Conservation (phyloP, 345 rosid genomes). For the Hibiscus trionum region DNA sequence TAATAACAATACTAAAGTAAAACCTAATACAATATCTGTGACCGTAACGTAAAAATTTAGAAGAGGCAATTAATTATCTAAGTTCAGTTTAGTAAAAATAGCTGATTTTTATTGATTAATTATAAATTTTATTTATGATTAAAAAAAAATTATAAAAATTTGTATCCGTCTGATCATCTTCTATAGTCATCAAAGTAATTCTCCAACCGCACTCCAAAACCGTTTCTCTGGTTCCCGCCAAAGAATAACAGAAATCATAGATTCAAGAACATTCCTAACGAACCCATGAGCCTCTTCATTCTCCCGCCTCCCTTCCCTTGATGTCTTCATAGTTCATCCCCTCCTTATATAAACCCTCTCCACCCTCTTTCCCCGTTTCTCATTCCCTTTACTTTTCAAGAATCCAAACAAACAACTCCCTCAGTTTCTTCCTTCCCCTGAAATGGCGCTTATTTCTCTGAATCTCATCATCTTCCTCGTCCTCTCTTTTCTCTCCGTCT, state of each 20-base stretch:
- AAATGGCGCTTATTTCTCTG: conserved; percentile 21
- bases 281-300: neutral
- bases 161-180: too few relatives aligned
- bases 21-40: too few relatives aligned
- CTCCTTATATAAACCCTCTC: neutral
- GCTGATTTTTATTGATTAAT: too few relatives aligned
- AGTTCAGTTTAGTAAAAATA: too few relatives aligned
- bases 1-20: too few relatives aligned
- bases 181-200: neutral
- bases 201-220: neutral
- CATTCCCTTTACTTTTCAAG: neutral
- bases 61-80: too few relatives aligned
- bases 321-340: too few relatives aligned
- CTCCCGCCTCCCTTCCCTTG: too few relatives aligned
- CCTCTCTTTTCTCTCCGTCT: conserved; percentile 10
- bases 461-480: conserved; percentile 4
- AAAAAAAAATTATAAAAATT: too few relatives aligned
- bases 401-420: neutral
- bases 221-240: conserved; percentile 16
- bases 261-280: neutral
- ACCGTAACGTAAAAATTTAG: too few relatives aligned
- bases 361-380: neutral
- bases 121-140: too few relatives aligned
- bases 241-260: conserved; percentile 12
- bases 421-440: neutral